Base-by-base conservation (phyloP, 2,329 filamentous ascomycete species). In the Epichloe aotearoae region DNA sequence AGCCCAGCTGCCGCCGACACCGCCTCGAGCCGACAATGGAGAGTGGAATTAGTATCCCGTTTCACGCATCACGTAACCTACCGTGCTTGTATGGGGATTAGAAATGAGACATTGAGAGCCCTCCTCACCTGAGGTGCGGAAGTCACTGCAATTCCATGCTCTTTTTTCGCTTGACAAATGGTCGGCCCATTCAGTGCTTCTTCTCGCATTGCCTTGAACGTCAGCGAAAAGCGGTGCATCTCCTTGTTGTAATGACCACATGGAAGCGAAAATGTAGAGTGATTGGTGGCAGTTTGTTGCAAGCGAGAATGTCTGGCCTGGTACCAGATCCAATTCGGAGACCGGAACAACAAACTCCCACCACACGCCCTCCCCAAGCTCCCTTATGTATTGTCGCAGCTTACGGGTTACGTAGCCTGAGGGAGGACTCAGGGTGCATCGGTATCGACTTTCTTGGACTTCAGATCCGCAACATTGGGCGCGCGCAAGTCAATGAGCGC, bases 401-500 rank as follows among this genome's bases (percentile, higher is more conserved):
- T 47, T 43, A 26, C 5, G 49, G 49, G 41, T 45, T 52, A 52
- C 46, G 50, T 52, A 53, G 46, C 52, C 50, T 51, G 34, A 48
- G 41, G 40, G 20, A 41, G 42, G 46, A 44, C 41, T 51, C 42
- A 42, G 46, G 34, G 45, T 46, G 26, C 37, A 26, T 26, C 49
- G 41, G 53, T 34, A 52, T 49, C 53, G 47, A 49, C 7, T 47
- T 50, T 33, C 37, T 49, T 52, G 52, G 49, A 56, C 36, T 51
- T 51, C 42, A 41, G 45, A 49, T 48, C 44, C 43, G 23, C 47
- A 52, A 46, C 23, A 52, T 54, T 56, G 54, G 61, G 58, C 56
- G 54, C 55, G 56, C 58, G 57, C 61, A 43, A 59, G 56, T 66
- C 64, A 55, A 68, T 68, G 66, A 65, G 62, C 55, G 57, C 50